phyloP scores from a whole-genome alignment of 23 red algal species.

The Chondrus crispus region DNA sequence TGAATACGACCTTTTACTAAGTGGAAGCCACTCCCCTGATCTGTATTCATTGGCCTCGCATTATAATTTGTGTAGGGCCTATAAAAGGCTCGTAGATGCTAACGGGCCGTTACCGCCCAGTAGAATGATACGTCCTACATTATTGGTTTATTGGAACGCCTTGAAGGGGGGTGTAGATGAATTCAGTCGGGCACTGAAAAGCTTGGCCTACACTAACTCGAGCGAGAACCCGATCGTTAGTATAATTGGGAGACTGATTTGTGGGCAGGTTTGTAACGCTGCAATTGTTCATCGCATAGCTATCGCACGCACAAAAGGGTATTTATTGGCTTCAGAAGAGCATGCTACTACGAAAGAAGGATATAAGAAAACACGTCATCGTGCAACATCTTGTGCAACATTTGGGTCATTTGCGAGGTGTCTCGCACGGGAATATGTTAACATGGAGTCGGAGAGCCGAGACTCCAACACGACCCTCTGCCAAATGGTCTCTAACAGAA shows the following conservation, averaged over 20 bases:
- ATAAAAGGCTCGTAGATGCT: neutral
- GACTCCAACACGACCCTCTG: neutral
- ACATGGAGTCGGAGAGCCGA: neutral
- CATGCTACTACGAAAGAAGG: neutral
- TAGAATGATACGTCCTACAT: neutral
- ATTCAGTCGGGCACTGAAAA: neutral
- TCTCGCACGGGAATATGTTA: neutral
- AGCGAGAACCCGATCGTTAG: neutral
- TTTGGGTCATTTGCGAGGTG: neutral
- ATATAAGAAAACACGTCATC: neutral
- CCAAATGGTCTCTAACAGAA: neutral
- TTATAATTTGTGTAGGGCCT: neutral
- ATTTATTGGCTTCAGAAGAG: neutral
- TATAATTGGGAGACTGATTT: neutral
- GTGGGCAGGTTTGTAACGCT: neutral
- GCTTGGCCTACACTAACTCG: neutral
- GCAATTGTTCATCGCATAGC: neutral
- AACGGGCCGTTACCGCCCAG: neutral
- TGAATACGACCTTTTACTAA: neutral
- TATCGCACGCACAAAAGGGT: neutral
- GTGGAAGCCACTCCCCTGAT: neutral
- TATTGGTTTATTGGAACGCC: slow-evolving; percentile 2
- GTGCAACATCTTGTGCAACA: neutral
- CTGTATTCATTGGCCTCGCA: neutral
- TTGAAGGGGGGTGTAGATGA: slow-evolving; percentile 7